Percentiles rank a stretch among this genome's conserved stretches.
Evolutionary conservation across 2,329 filamentous ascomycete genomes (phyloP).

Genomic region (Colletotrichum sp.): DNA sequence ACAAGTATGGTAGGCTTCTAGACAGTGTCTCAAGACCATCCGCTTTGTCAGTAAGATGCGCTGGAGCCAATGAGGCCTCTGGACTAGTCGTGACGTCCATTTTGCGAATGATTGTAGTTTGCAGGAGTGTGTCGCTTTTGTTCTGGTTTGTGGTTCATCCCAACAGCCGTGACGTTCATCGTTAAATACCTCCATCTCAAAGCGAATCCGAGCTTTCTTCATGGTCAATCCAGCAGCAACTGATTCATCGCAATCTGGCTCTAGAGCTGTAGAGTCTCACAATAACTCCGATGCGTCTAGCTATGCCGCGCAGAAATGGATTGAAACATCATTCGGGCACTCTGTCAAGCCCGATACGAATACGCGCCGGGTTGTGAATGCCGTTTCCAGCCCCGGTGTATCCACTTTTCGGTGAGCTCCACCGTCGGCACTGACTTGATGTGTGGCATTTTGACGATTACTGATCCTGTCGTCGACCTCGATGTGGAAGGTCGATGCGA

Average conservation of each 20-base stretch:
- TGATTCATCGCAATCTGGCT: not conserved
- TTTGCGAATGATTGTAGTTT: not conserved
- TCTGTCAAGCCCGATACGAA: not conserved
- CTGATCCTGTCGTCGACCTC: not conserved
- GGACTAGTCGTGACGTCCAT: not conserved
- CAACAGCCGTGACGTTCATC: not conserved
- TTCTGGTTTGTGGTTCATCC: not conserved
- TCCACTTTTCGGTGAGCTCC: not conserved
- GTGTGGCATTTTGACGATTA: not conserved
- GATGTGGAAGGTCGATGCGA: not conserved
- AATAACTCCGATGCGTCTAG: not conserved
- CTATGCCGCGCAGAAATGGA: not conserved
- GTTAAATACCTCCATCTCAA: not conserved
- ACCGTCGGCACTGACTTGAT: not conserved
- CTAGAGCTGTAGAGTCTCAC: not conserved
- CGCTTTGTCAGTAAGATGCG: not conserved
- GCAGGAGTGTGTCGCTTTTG: not conserved
- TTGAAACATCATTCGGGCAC: not conserved
- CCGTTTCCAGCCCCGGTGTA: not conserved
- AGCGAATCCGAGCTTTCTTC: not conserved
- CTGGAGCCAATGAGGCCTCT: not conserved
- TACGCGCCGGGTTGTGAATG: not conserved
- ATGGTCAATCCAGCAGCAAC: accelerated
- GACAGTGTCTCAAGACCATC: not conserved
- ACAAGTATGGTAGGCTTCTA: not conserved